Evolutionary conservation across 1,139 yeast species (phyloP).

Genomic region (Yamadazyma sp.): DNA sequence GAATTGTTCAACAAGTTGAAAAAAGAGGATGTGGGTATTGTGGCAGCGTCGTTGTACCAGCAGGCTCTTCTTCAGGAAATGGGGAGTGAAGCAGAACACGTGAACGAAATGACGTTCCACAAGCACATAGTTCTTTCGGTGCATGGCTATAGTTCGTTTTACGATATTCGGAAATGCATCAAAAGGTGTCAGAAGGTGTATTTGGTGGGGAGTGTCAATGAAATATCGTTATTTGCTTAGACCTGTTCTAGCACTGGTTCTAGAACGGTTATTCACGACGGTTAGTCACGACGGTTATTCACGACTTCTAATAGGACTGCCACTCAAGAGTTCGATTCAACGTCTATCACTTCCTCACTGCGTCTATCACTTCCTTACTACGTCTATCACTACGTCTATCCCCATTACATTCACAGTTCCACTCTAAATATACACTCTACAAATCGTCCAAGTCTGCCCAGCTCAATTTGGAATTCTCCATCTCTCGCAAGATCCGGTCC

Average conservation of each 20-base stretch:
- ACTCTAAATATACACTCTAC: too few relatives aligned
- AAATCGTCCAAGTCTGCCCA: constrained; percentile 31
- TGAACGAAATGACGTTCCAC: constrained; percentile 7
- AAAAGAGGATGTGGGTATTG: constrained; percentile 9
- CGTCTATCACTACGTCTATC: too few relatives aligned
- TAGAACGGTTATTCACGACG: too few relatives aligned
- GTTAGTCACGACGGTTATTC: too few relatives aligned
- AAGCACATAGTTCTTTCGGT: constrained; percentile 13
- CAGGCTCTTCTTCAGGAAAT: constrained; percentile 14
- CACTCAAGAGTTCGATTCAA: too few relatives aligned
- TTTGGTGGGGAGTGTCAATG: constrained; percentile 12
- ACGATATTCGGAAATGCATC: constrained; percentile 10
- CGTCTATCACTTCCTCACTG: too few relatives aligned
- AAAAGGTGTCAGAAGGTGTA: constrained; percentile 9
- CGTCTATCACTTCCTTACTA: too few relatives aligned
- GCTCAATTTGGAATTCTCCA: constrained; percentile 27
- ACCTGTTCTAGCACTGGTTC: too few relatives aligned
- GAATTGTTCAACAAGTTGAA: constrained; percentile 6
- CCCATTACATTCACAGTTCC: too few relatives aligned
- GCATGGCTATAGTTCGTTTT: constrained; percentile 9
- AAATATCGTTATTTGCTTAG: too few relatives aligned
- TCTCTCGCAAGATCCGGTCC: constrained; percentile 29
- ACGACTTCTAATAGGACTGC: too few relatives aligned
- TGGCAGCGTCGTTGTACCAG: constrained; percentile 13
- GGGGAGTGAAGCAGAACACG: constrained; percentile 3